phyloP scores from a whole-genome alignment of 2,329 filamentous ascomycete species.

The Diplodia mutila region DNA sequence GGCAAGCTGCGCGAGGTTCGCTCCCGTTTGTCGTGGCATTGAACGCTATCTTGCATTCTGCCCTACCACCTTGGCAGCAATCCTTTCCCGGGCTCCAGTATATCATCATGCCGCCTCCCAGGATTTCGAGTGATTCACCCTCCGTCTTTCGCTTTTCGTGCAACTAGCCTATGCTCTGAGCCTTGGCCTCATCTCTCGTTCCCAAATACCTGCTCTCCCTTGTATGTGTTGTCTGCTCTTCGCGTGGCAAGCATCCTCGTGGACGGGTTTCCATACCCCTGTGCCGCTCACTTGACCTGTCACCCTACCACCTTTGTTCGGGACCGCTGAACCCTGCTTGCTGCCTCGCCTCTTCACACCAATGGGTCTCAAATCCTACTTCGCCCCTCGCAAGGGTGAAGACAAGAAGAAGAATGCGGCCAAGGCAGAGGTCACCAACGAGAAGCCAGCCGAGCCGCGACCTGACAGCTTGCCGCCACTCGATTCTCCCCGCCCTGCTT shows the following conservation, averaged over 20 bases:
- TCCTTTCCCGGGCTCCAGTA: conserved; percentile 15
- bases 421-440: not conserved
- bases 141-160: conserved; percentile 13
- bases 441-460: conserved; percentile 4
- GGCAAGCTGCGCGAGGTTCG: conserved; percentile 13
- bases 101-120: conserved; percentile 16
- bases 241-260: not conserved
- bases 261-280: not conserved
- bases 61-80: not conserved
- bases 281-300: not conserved
- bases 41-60: conserved; percentile 13
- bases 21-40: not conserved
- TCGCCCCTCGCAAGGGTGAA: conserved; percentile 20
- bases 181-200: conserved; percentile 6
- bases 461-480: conserved; percentile 3
- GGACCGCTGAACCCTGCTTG: too few relatives aligned
- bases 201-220: not conserved
- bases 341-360: too few relatives aligned
- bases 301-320: too few relatives aligned
- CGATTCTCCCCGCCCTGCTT: conserved; percentile 8
- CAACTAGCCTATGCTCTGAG: not conserved
- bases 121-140: conserved; percentile 1
- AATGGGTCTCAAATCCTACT: conserved; percentile 24
- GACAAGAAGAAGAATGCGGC: conserved; percentile 12
- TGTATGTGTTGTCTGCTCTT: not conserved